Evolutionary conservation across 345 rosid species (phyloP), one percentile per base, ranked within the genome.

Genomic region (Syzygium oleosum): DNA sequence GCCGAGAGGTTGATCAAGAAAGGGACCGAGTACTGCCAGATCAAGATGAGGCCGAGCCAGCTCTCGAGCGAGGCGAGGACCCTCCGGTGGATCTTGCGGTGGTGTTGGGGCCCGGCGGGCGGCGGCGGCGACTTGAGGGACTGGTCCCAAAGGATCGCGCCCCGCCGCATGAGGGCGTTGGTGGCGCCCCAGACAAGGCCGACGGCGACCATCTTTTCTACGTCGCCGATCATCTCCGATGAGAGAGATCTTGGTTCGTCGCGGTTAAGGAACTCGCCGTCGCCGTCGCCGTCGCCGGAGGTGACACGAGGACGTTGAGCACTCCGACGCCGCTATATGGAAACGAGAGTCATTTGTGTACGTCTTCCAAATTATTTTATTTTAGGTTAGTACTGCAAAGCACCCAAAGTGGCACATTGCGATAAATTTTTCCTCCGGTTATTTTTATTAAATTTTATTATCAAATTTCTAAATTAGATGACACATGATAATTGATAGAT

Each of bases 161-260:
- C 99, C 1, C 96, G 98, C 63, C 96, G 98, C 91, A 97, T 95
- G 29, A 94, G 90, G 41, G 98, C 98, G 89, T 97, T 96, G 89
- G 99, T 97, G 85, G 97, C 96, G 19, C 98, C 99, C 99, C 98
- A 97, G 14, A 96, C 92, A 23, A 97, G 86, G 86, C 98, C 98
- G n/a, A 97, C 95, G 3, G 95, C 96, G 83, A 96, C 94, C 99
- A 95, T 96, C 91, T 95, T 96, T 91, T 95, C 94, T 68, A 93
- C 91, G 89, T 95, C 97, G 56, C 93, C 93, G 80, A 89, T 89
- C 96, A 87, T 86, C 58, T 58, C 68, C 52, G 63, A 19, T 85
- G 12, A 25, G 12, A 21, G 65, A 21, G 65, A 51, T 38, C 41
- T 2, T 10, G 63, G 27, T 27, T 5, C n/a, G 58, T 54, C 58